Base-by-base conservation (phyloP, 2,329 filamentous ascomycete genomes). In the Pseudogymnoascus sp. region DNA sequence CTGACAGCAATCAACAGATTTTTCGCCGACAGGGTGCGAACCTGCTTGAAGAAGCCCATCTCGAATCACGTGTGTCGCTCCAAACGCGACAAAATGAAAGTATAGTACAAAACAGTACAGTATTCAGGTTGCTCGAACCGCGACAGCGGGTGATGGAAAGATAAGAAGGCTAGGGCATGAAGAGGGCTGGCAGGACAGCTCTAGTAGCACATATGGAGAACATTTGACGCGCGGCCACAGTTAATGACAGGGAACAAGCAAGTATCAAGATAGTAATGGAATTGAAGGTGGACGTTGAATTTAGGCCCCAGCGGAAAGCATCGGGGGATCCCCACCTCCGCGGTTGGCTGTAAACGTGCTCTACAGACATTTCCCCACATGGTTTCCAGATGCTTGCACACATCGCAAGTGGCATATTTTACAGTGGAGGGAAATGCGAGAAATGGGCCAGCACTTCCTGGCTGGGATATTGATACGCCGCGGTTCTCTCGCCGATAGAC, bases 1-100 rank as follows among this genome's bases (percentile, higher is more conserved):
- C 79, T 67, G 34, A 85, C 67, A 12, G 84, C 75, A 65, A 85
- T 83, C 60, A 81, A 79, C 60, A 85, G 74, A 67, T 85, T 86
- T 71, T 87, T 87, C 68, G 72, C 74, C 71, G 79, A 80, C 61
- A 87, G 74, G 59, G 83, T 85, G 75, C 78, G 77, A 58, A 80
- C 79, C 71, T 86, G 84, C 65, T 78, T 78, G 66, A 80, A 62
- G 68, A 83, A 73, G 59, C 75, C 73, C 81, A 82, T 83, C 47
- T 18, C 2, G n/a, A 12, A 54, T 54, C 47, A 54, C 47, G 47
- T 54, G 47, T 20, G 47, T 18, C 47, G 47, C 47, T 32, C 47
- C 28, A 32, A 54, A 32, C 16, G 8, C 47, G 28, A 54, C 47
- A 54, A 32, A 54, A 54, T 28, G 47, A 34, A 34, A 3, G 47